phyloP scores from a whole-genome alignment of 495 filamentous ascomycete genomes.

The Mytilinidion resinicola region DNA sequence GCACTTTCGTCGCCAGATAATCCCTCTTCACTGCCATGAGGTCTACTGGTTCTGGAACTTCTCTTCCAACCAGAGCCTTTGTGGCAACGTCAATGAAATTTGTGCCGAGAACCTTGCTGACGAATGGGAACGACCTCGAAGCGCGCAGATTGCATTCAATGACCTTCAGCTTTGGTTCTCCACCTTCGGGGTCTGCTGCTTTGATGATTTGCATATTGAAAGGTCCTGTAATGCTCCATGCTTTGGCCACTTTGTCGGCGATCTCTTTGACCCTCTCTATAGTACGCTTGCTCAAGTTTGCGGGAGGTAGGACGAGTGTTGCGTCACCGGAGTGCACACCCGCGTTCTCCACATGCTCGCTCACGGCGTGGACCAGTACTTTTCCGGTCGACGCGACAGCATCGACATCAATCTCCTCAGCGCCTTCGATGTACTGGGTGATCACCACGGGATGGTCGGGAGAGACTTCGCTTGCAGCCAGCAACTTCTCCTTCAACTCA shows the following conservation, averaged over 20 bases:
- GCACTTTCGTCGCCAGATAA: constrained; percentile 94
- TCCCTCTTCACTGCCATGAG: constrained; percentile 82
- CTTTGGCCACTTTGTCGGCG: constrained; percentile 90
- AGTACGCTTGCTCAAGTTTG: constrained; percentile 62
- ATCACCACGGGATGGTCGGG: constrained; percentile 96
- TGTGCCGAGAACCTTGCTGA: constrained; percentile 89
- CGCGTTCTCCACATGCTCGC: constrained; percentile 92
- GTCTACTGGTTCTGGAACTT: constrained; percentile 81
- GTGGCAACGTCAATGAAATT: constrained; percentile 98
- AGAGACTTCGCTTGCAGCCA: constrained; percentile 84
- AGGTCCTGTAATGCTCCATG: constrained; percentile 92
- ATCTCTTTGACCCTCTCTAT: constrained; percentile 89
- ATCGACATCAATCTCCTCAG: constrained; percentile 96
- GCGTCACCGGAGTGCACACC: constrained; percentile 97
- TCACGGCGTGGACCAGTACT: constrained; percentile 86
- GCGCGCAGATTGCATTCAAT: constrained; percentile 98
- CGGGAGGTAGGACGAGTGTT: constrained; percentile 83
- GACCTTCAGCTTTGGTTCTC: constrained; percentile 75
- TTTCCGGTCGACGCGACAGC: constrained; percentile 84
- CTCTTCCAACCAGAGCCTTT: constrained; percentile 79
- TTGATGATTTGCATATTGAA: constrained; percentile 99
- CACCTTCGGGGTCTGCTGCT: constrained; percentile 61
- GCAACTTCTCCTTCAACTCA: constrained; percentile 81
- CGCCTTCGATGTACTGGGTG: constrained; percentile 96
- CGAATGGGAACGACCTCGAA: constrained; percentile 95